Evolutionary conservation across 2,329 filamentous ascomycete species (phyloP).

Genomic region (Pseudocercospora crystallina): DNA sequence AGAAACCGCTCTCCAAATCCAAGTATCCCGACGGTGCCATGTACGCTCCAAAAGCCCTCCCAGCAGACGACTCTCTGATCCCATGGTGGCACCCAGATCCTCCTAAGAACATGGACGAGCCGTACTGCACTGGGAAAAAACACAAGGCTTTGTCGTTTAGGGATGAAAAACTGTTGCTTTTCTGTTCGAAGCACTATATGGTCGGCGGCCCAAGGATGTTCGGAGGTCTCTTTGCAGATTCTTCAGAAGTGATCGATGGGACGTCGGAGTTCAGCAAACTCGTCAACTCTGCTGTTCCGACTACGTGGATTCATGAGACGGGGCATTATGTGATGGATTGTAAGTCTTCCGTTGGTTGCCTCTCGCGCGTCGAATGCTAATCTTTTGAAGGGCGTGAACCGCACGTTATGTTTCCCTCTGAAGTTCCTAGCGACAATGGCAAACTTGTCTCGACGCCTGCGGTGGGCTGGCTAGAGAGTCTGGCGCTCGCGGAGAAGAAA

Average conservation of each 20-base stretch:
- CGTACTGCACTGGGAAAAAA: neutral
- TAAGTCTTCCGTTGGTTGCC: neutral
- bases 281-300: neutral
- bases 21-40: too few species aligned
- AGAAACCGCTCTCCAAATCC: neutral
- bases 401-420: too few species aligned
- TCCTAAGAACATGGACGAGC: neutral
- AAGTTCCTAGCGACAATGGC: too few species aligned
- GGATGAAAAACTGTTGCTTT: neutral
- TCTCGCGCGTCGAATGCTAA: too few species aligned
- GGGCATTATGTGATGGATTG: neutral
- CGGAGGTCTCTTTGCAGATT: too few species aligned
- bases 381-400: neutral
- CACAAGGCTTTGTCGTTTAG: neutral
- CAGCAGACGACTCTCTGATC: neutral
- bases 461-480: neutral
- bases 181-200: neutral
- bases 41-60: neutral
- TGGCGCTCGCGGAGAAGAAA: neutral
- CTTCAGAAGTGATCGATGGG: neutral
- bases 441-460: too few species aligned
- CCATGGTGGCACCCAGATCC: neutral
- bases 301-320: conserved; percentile 4
- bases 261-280: neutral
- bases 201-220: too few species aligned